phyloP scores from a whole-genome alignment of 331 rosid species.

The Malus hybrid region DNA sequence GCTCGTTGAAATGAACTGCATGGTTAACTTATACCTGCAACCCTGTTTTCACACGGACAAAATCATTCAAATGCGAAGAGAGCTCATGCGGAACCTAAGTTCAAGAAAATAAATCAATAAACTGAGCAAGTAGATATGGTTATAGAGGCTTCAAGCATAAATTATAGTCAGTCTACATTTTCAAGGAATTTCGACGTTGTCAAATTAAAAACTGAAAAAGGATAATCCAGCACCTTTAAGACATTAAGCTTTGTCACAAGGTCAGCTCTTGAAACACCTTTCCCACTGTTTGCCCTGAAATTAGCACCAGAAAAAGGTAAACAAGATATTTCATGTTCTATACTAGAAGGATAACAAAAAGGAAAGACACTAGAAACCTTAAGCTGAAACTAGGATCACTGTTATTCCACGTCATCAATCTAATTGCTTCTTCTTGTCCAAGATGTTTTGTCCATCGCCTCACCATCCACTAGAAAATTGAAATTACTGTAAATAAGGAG shows the following conservation, averaged over 20 bases:
- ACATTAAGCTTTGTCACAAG: constrained; percentile 55
- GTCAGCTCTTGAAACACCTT: constrained; percentile 62
- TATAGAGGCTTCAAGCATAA: background rate
- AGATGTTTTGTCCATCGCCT: constrained; percentile 76
- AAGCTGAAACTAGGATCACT: constrained; percentile 77
- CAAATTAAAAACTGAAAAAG: constrained; percentile 3
- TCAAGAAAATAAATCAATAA: constrained; percentile 9
- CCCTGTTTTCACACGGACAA: constrained; percentile 74
- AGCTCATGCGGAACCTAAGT: constrained; percentile 61
- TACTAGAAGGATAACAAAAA: background rate
- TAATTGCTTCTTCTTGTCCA: constrained; percentile 78
- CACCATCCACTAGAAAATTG: constrained; percentile 74
- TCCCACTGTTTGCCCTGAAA: constrained; percentile 61
- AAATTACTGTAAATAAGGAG: background rate
- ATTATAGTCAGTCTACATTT: background rate
- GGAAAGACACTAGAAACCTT: constrained; percentile 36
- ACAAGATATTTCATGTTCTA: constrained; percentile 1
- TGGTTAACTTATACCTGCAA: constrained; percentile 53
- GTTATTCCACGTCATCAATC: constrained; percentile 81
- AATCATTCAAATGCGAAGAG: constrained; percentile 63
- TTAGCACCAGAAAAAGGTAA: constrained; percentile 10
- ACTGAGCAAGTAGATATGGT: background rate
- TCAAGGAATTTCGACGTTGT: background rate
- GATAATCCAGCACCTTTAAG: constrained; percentile 46
- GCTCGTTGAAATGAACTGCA: background rate